These are phyloP conservation scores for Fraxinus velutina DNA, from an alignment of 305 asterid species.

Conservation along the genomic window DNA sequence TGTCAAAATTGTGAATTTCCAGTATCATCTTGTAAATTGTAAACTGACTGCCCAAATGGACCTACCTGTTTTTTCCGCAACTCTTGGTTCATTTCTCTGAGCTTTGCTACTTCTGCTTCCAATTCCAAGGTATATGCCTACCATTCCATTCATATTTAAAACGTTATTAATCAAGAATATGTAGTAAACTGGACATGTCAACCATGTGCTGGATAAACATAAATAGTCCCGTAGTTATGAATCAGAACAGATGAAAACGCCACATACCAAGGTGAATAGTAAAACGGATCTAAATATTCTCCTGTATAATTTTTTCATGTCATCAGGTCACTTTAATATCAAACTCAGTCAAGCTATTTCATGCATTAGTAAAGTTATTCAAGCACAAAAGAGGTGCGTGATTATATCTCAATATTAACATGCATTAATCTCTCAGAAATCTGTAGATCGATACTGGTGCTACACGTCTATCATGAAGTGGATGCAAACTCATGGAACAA, in stretches of 20 bases:
- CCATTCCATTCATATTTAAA: slow-evolving; percentile 15
- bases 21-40: not conserved
- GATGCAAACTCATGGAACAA: not conserved
- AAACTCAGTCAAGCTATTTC: not conserved
- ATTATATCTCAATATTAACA: not conserved
- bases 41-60: slow-evolving; percentile 8
- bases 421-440: not conserved
- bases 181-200: not conserved
- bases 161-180: not conserved
- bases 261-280: not conserved
- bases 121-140: slow-evolving; percentile 89
- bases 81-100: slow-evolving; percentile 64
- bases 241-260: not conserved
- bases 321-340: not conserved
- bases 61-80: slow-evolving; percentile 74
- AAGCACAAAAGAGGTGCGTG: not conserved
- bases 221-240: not conserved
- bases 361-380: not conserved
- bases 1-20: slow-evolving; percentile 19
- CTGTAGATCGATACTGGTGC: not conserved
- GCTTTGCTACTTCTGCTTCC: slow-evolving; percentile 91
- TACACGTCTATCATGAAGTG: not conserved
- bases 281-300: not conserved
- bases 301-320: not conserved
- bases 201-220: not conserved